phyloP scores from a whole-genome alignment of 2,329 filamentous ascomycete genomes.

The Ambrosiella beaveri region DNA sequence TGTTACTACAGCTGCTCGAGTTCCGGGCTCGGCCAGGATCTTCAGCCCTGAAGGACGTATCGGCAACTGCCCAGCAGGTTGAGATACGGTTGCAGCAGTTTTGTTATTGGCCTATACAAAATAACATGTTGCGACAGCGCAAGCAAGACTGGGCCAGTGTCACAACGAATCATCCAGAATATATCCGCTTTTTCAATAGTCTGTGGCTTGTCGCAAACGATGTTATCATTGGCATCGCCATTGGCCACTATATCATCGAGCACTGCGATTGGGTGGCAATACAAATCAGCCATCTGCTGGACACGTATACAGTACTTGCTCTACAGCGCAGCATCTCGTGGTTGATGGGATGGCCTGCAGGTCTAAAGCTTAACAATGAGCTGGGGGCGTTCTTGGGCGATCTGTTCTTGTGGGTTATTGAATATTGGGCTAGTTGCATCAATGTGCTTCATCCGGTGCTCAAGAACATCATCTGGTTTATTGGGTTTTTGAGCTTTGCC shows the following conservation, averaged over 20 bases:
- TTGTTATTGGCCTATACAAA: constrained; percentile 97
- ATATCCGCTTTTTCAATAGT: constrained; percentile 98
- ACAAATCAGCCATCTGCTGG: constrained; percentile 59
- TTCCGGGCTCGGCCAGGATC: constrained; percentile 65
- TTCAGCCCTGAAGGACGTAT: constrained; percentile 84
- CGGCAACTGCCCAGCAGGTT: constrained; percentile 89
- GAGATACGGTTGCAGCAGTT: constrained; percentile 96
- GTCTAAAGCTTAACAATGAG: constrained; percentile 87
- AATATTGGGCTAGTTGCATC: constrained; percentile 85
- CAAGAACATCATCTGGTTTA: constrained; percentile 77
- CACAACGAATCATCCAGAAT: constrained; percentile 87
- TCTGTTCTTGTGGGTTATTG: constrained; percentile 94
- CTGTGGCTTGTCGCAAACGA: constrained; percentile 97
- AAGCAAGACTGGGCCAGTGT: constrained; percentile 92
- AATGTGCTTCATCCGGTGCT: constrained; percentile 59
- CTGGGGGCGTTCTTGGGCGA: constrained; percentile 87
- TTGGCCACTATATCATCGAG: constrained; percentile 94
- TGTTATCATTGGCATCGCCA: constrained; percentile 90
- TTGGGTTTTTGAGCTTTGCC: constrained; percentile 87
- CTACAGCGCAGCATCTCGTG: constrained; percentile 79
- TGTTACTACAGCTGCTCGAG: constrained; percentile 62
- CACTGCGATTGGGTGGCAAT: constrained; percentile 72
- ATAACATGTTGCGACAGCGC: constrained; percentile 72
- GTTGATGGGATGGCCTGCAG: constrained; percentile 91
- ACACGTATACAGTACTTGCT: constrained; percentile 72